Evolutionary conservation across 208 protist genomes (phyloP), one percentile per base, ranked within the genome.

Genomic region (Crithidia expoeki): DNA sequence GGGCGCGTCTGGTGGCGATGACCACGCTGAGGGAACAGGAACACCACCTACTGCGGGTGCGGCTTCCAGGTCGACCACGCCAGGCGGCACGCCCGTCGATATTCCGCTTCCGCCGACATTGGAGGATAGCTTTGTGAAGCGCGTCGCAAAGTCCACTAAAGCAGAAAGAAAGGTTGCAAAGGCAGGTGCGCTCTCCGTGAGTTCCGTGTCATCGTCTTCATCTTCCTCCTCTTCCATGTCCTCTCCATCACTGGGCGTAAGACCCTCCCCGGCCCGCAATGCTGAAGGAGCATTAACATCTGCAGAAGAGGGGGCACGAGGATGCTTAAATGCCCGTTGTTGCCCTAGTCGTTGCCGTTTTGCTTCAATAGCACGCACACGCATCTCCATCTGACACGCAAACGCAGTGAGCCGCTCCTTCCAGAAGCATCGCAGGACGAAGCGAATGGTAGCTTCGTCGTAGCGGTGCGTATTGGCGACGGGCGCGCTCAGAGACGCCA

Each of bases 351-450:
- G 38, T 23, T 61, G 21, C 38, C 38, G 56, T 33, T 46, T 49
- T 1, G 27, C 62, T 12, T 56, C 44, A 5, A 50, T 21, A 2
- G n/a, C 34, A 1, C 0, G 16, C 38, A 71, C 34, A 17, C 71
- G 71, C 11, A 27, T 34, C 44, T 57, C 14, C 85, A 91, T 91
- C 67, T 83, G 74, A 23, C 38, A 66, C 57, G 74, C 76, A 51
- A 88, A 96, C 36, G 85, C 75, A 40, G 17, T 28, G 21, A 94
- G 42, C 3, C 91, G 88, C 47, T 85, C 74, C 57, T 74, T 64
- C 88, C 91, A 96, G 56, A 94, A 96, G 60, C 66, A 74, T 28
- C 89, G 87, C 17, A 96, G 72, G 30, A 96, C 28, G 44, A 89
- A 81, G 14, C 91, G 91, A 16, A 96, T 51, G 0, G 82, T 90